Percentiles rank a stretch among this genome's conserved stretches.
Evolutionary conservation across 495 filamentous ascomycete genomes (phyloP).

Genomic region (Extremus antarcticus): DNA sequence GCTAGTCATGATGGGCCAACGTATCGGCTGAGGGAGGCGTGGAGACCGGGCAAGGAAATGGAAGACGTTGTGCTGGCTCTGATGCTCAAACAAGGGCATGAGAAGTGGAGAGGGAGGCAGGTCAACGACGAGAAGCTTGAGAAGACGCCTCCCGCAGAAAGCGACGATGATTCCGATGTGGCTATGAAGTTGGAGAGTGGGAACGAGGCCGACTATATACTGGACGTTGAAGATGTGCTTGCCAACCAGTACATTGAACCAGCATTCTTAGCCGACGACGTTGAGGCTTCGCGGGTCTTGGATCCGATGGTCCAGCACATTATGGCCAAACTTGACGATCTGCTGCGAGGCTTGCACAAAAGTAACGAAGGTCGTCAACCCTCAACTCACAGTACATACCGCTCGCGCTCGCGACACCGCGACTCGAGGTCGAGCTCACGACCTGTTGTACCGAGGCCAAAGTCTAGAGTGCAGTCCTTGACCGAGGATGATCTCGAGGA

Average conservation of each 20-base stretch:
- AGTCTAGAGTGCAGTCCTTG: background rate
- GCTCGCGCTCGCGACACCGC: background rate
- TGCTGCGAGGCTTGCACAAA: slow-evolving; percentile 53
- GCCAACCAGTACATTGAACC: background rate
- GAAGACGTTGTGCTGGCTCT: slow-evolving; percentile 55
- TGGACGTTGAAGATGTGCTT: background rate
- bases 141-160: too few species aligned
- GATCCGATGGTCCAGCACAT: slow-evolving; percentile 54
- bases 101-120: slow-evolving; percentile 12
- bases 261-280: slow-evolving; percentile 10
- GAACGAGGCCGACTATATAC: too few species aligned
- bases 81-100: slow-evolving; percentile 45
- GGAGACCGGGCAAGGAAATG: slow-evolving; percentile 45
- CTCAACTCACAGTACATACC: background rate
- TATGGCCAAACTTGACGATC: slow-evolving; percentile 51
- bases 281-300: slow-evolving; percentile 3
- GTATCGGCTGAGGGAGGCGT: slow-evolving; percentile 34
- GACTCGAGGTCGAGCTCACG: background rate
- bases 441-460: background rate
- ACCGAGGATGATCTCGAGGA: background rate
- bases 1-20: slow-evolving; percentile 38
- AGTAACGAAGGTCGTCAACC: slow-evolving; percentile 5
- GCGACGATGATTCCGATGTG: background rate
- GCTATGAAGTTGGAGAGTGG: slow-evolving; percentile 5
- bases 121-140: background rate